These are phyloP conservation scores for Termitomyces sp. DNA, from an alignment of 768 basidiomycete genomes.

Conservation along the genomic window DNA sequence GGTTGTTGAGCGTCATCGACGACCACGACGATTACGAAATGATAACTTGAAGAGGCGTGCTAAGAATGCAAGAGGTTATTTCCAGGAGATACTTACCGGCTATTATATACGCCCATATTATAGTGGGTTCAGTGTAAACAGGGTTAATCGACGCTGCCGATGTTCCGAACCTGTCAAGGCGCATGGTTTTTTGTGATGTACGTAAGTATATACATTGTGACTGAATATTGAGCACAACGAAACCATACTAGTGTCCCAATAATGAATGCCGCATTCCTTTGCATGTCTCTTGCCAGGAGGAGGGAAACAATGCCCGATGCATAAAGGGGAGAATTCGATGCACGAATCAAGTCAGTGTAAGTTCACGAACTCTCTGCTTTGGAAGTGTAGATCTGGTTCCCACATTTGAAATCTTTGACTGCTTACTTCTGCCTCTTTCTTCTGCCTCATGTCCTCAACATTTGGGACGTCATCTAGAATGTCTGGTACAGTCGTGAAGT, in stretches of 20 bases:
- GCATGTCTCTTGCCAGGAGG: not conserved
- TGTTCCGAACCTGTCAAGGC: not conserved
- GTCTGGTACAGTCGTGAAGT: conserved; percentile 67
- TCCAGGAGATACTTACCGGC: too few relatives aligned
- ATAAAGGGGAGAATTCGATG: not conserved
- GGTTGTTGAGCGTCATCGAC: conserved; percentile 3
- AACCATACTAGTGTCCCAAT: not conserved
- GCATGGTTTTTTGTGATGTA: not conserved
- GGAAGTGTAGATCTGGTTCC: conserved; percentile 71
- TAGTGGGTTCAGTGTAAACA: not conserved
- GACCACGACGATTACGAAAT: conserved; percentile 8
- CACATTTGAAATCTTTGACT: conserved; percentile 53
- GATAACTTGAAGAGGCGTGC: not conserved
- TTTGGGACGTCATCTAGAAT: conserved; percentile 59
- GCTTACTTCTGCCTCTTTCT: conserved; percentile 46
- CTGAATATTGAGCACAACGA: not conserved
- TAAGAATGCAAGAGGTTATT: not conserved
- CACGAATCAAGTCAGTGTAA: too few relatives aligned
- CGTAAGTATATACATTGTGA: not conserved
- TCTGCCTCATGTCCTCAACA: conserved; percentile 36
- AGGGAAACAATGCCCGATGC: too few relatives aligned
- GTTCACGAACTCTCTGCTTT: conserved; percentile 32
- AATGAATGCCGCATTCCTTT: too few relatives aligned
- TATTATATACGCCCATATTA: conserved; percentile 10
- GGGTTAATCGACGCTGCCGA: too few relatives aligned